Conservation (phyloP, 2,329 filamentous ascomycete species). For the Sporothrix variecibatus region DNA sequence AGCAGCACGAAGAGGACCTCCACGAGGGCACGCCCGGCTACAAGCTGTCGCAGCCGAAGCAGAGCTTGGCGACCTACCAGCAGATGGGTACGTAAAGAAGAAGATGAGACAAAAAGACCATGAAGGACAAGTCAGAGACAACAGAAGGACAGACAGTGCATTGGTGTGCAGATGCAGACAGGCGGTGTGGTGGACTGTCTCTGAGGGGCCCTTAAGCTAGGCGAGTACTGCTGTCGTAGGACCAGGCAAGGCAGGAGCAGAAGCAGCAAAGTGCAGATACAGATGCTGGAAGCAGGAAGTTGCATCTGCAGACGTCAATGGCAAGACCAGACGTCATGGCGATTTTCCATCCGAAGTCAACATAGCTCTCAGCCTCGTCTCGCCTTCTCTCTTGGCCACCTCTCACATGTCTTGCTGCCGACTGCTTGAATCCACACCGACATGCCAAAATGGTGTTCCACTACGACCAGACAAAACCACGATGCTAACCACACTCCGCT, state of each 20-base stretch:
- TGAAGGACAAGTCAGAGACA: neutral
- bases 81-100: conserved; percentile 70
- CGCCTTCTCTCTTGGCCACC: neutral
- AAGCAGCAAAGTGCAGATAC: neutral
- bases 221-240: neutral
- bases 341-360: neutral
- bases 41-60: conserved; percentile 96
- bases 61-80: conserved; percentile 92
- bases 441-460: too few species aligned
- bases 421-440: too few species aligned
- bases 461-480: neutral
- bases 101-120: neutral
- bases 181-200: neutral
- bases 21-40: conserved; percentile 90
- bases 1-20: conserved; percentile 71
- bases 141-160: neutral
- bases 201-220: neutral
- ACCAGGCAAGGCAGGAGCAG: neutral
- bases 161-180: neutral
- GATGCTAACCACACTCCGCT: neutral
- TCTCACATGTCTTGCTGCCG: neutral
- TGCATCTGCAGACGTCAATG: neutral
- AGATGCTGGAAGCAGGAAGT: neutral
- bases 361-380: neutral
- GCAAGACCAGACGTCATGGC: neutral